Base-by-base conservation (phyloP, 148 eudicot genomes). In the Camellia lanceoleosa region DNA sequence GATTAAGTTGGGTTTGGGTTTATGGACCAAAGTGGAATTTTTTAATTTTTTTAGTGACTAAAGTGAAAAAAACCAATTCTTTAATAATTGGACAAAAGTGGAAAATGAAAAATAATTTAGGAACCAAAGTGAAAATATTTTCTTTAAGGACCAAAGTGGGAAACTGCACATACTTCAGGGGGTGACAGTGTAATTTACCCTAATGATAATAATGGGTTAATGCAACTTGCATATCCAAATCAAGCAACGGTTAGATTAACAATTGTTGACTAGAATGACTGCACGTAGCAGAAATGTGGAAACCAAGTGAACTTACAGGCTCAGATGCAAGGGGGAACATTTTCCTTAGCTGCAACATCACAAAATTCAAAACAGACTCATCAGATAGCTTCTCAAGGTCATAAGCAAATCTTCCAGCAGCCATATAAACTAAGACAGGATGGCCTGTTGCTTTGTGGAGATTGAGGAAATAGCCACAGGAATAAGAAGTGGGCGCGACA, bases 391-490 rank as follows among this genome's bases (percentile, higher is more conserved):
- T 89, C 88, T 97, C 99, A 46, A 94, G 91, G 86, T 92, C 94
- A 80, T 78, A 78, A 69, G 99, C 98, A 84, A 87, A 92, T 76
- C 94, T 90, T 74, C 99, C 99, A 68, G 99, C 97, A 73, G 94
- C 93, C 99, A 97, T 97, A 80, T 94, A 97, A 75, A 97, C 99
- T 56, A 97, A 95, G 15, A 97, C 94, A 18, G 98, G 99, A 68
- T 90, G 92, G 20, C 99, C 97, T 42, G 90, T 91, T 52, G 97
- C 99, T 80, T 97, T 97, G 86, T 97, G 98, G 59, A 97, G 91
- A 80, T 97, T 97, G 52, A 97, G 97, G 86, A 97, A 97, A 91
- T 97, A 97, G 72, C 99, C 99, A 84, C 99, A 97, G 0, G 94
- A 73, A 84, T 89, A 94, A 54, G 99, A 97, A 79, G 91, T 90